These are phyloP conservation scores for Linnemannia zychae DNA, from an alignment of 192 early-diverging fungal species.

Conservation along the genomic window DNA sequence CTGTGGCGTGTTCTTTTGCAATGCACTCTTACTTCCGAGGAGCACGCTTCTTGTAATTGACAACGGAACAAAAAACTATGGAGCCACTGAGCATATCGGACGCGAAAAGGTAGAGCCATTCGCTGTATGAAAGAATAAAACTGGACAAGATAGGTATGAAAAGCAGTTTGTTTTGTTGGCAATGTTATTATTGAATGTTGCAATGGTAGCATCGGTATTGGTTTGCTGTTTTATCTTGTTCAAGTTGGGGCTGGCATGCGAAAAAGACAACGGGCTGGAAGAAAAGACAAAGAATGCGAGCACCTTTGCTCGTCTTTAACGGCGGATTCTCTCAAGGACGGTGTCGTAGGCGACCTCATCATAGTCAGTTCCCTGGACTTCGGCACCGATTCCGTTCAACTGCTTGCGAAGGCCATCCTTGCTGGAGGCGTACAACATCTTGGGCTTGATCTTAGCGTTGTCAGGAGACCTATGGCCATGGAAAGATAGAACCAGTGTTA, in stretches of 20 bases:
- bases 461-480: conserved; percentile 78
- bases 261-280: not conserved
- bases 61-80: no score
- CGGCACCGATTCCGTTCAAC: conserved; percentile 79
- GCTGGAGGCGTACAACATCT: conserved; percentile 93
- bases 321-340: conserved; percentile 74
- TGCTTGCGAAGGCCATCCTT: conserved; percentile 83
- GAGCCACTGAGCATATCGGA: no score
- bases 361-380: conserved; percentile 89
- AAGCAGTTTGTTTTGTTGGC: not conserved
- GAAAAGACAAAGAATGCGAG: no score
- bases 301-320: conserved; percentile 10
- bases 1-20: no score
- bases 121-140: no score
- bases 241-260: not conserved
- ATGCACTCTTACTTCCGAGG: no score
- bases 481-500: not conserved
- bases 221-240: not conserved
- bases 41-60: no score
- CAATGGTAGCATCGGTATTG: conserved; percentile 7
- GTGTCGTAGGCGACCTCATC: conserved; percentile 79
- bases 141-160: no score
- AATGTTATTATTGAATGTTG: conserved; percentile 7
- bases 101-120: no score
- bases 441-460: conserved; percentile 76